Percentiles rank a stretch among this genome's conserved stretches.
phyloP scores from a whole-genome alignment of 1,284 basidiomycete genomes.

The Trametes pubescens region DNA sequence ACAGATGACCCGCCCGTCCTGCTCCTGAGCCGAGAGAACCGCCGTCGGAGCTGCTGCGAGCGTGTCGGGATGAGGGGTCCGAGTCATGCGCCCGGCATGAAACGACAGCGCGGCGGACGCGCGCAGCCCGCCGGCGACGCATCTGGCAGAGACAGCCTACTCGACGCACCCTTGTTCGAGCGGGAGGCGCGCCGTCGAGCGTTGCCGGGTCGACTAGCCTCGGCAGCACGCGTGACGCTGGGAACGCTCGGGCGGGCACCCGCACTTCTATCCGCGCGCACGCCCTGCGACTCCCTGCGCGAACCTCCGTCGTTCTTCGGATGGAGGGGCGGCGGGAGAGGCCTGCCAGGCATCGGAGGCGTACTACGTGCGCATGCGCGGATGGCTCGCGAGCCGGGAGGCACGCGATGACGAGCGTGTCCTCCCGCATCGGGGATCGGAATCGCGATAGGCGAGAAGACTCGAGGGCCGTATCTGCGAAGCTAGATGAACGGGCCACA shows the following conservation, averaged over 20 bases:
- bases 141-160: slow-evolving; percentile 14
- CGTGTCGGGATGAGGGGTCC: slow-evolving; percentile 2
- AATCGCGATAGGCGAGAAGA: slow-evolving; percentile 24
- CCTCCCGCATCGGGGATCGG: slow-evolving; percentile 25
- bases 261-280: slow-evolving; percentile 4
- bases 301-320: slow-evolving; percentile 16
- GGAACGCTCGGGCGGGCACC: slow-evolving; percentile 6
- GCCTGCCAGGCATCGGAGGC: background rate
- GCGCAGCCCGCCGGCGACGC: slow-evolving; percentile 1
- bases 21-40: slow-evolving; percentile 5
- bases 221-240: slow-evolving; percentile 13
- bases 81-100: slow-evolving; percentile 17
- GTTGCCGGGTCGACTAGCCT: slow-evolving; percentile 14
- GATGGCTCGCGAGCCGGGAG: slow-evolving; percentile 11
- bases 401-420: slow-evolving; percentile 18
- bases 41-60: slow-evolving; percentile 5
- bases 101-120: background rate
- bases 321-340: background rate
- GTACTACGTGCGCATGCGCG: background rate
- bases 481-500: background rate
- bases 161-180: slow-evolving; percentile 10
- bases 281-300: slow-evolving; percentile 19
- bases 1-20: slow-evolving; percentile 13
- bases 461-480: slow-evolving; percentile 1
- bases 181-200: slow-evolving; percentile 11